Evolutionary conservation across 225 moss, liverwort and hornwort genomes (phyloP).

Genomic region (Anthoceros angustus): DNA sequence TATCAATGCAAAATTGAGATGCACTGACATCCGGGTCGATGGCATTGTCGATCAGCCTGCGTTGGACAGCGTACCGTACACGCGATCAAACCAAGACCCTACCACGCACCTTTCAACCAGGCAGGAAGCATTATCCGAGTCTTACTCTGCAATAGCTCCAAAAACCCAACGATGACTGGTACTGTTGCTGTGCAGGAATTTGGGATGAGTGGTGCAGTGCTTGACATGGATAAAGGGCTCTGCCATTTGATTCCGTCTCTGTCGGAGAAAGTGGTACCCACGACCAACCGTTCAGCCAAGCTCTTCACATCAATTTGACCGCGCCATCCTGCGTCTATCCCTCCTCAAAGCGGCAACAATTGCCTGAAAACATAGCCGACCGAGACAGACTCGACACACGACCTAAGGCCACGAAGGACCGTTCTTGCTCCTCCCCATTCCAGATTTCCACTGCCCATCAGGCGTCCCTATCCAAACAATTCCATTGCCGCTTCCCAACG

Average conservation of each 20-base stretch:
- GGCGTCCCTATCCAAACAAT: no score
- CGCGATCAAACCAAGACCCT: background rate
- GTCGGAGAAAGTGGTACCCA: no score
- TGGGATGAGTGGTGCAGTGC: conserved; percentile 38
- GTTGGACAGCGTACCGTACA: background rate
- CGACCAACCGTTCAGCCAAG: no score
- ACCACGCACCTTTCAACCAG: background rate
- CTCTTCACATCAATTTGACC: no score
- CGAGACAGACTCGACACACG: no score
- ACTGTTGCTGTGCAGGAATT: conserved; percentile 38
- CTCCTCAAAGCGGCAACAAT: no score
- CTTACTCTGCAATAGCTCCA: conserved; percentile 38
- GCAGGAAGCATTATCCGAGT: background rate
- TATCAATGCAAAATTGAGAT: conserved; percentile 43
- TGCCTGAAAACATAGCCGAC: no score
- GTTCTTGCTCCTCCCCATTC: no score
- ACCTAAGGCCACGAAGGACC: no score
- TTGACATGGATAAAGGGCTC: conserved; percentile 27
- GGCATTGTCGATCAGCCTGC: conserved; percentile 38
- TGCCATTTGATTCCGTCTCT: background rate
- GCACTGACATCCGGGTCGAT: conserved; percentile 44
- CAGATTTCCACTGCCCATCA: no score
- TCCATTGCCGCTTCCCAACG: no score
- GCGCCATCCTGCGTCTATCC: no score
- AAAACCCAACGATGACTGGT: conserved; percentile 49